These are phyloP conservation scores for Jatropha podagrica DNA, from an alignment of 441 rosid genomes.

Conservation along the genomic window DNA sequence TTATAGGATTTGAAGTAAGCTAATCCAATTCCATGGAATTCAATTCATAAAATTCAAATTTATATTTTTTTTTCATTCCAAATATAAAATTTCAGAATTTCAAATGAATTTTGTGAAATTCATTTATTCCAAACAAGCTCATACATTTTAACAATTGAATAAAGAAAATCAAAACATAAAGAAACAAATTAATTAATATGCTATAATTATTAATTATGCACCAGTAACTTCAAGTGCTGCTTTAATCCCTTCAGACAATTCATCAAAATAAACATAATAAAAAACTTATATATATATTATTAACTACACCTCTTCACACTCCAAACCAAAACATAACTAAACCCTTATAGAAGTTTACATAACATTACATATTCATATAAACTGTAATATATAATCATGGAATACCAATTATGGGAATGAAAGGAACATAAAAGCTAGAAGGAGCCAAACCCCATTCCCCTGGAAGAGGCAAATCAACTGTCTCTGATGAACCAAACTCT, in stretches of 20 bases:
- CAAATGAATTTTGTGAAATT: too few relatives aligned
- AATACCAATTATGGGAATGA: constrained; percentile 83
- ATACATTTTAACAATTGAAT: too few relatives aligned
- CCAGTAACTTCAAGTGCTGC: not conserved
- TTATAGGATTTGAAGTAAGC: too few relatives aligned
- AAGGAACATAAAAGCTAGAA: constrained; percentile 70
- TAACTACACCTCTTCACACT: not conserved
- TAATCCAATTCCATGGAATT: too few relatives aligned
- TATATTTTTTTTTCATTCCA: too few relatives aligned
- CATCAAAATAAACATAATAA: not conserved
- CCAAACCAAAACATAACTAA: not conserved
- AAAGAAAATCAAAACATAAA: not conserved
- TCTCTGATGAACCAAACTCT: constrained; percentile 53
- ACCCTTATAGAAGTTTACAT: not conserved
- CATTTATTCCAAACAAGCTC: too few relatives aligned
- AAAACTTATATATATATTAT: not conserved
- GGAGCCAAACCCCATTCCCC: constrained; percentile 89
- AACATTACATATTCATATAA: not conserved
- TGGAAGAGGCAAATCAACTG: constrained; percentile 78
- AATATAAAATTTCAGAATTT: too few relatives aligned
- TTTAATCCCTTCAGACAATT: not conserved
- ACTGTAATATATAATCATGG: constrained; percentile 37
- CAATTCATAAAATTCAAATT: too few relatives aligned
- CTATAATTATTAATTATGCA: not conserved
- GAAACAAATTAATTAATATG: not conserved